These are phyloP conservation scores for Corchorus capsularis DNA, from an alignment of 345 rosid species.

Conservation along the genomic window DNA sequence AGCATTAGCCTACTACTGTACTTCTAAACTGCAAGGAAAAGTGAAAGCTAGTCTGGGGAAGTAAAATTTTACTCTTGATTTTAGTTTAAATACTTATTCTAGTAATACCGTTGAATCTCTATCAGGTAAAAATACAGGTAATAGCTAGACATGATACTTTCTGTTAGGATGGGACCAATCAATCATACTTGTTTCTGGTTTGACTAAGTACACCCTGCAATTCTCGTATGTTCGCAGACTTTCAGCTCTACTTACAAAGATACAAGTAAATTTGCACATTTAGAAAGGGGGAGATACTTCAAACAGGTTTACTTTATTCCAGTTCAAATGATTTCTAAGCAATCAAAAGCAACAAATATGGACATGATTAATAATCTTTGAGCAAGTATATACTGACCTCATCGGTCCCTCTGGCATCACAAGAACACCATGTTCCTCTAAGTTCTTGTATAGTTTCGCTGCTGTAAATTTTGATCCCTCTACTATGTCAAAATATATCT, in stretches of 20 bases:
- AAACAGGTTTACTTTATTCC: not conserved
- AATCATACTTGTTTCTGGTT: not conserved
- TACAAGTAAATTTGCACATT: not conserved
- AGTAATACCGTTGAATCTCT: not conserved
- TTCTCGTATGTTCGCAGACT: not conserved
- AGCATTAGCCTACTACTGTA: not conserved
- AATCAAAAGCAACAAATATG: not conserved
- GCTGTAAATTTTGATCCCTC: constrained; percentile 53
- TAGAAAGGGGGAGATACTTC: not conserved
- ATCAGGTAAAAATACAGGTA: not conserved
- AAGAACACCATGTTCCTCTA: constrained; percentile 70
- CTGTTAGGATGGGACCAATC: not conserved
- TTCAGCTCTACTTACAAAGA: not conserved
- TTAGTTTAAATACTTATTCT: not conserved
- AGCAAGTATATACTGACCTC: constrained; percentile 41
- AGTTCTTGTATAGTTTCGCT: constrained; percentile 56
- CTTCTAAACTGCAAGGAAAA: not conserved
- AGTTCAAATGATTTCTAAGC: not conserved
- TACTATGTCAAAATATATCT: constrained; percentile 65
- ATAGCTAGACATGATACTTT: not conserved
- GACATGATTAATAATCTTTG: not conserved
- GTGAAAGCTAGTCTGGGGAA: not conserved
- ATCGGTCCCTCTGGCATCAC: constrained; percentile 56
- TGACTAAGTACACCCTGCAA: not conserved
- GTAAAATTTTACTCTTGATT: not conserved